Base-by-base conservation (phyloP, 495 filamentous ascomycete species). In the Lepraria neglecta region DNA sequence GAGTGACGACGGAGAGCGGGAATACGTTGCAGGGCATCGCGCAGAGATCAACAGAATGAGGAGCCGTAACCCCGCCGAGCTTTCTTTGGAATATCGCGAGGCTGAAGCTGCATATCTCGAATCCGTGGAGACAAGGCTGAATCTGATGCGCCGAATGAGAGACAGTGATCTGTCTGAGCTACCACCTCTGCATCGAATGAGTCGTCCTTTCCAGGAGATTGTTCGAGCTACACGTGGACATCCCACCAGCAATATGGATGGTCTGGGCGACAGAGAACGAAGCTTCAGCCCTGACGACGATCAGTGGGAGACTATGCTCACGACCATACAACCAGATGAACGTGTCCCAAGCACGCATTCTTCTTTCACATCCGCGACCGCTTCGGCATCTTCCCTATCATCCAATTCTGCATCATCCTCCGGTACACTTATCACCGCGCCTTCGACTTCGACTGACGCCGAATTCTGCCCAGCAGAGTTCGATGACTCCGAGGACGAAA, bases 251-350 rank as follows among this genome's bases (percentile, higher is more conserved):
- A 51, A 57, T 44, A 66, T 86, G 6, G 87, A 92, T 75, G 91
- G 91, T 15, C 78, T 95, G 33, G 91, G 90, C 17, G 90, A 95
- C 71, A 85, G 89, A 44, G 84, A 89, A 59, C 82, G 90, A 46
- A 95, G 90, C 68, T 75, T 88, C 55, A 92, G 88, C 70, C 88
- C 90, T 3, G 87, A 89, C 52, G 82, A 84, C 50, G 78, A 80
- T 55, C 77, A 79, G 19, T 96, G 91, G 91, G 86, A 92, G 52
- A 89, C 85, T 11, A 79, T 95, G 63, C 78, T 89, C 59, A 85
- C 80, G 10, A 94, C 89, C 3, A 82, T 96, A 51, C 83, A 87
- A 0, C 90, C 89, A 4, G 91, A 95, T 71, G 82, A 85, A 10
- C 87, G 85, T 54, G 80, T 90, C 10, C 90, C 90, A 1, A 95